Evolutionary conservation across 306 rosid genomes (phyloP), one percentile per base, ranked within the genome.

Genomic region (Cyamopsis tetragonoloba): DNA sequence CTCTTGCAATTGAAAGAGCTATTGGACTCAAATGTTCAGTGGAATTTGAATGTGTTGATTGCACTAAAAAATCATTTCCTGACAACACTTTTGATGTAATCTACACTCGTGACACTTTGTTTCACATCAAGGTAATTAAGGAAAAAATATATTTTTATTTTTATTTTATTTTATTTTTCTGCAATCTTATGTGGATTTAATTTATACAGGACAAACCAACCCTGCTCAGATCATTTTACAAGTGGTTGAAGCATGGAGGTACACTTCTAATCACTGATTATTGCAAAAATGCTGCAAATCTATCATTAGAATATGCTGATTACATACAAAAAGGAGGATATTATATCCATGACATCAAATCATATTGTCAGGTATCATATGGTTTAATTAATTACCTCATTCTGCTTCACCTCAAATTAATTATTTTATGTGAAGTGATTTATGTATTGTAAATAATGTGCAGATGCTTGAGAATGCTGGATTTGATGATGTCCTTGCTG

Each of bases 171-270:
- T 73, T 5, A 64, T 31, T 46, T 58, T 35, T 31, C 23, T 62
- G 42, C 63, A 38, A 64, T 22, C 5, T 39, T 27, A 0, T 66
- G 19, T 81, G 66, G 13, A 37, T 23, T 77, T 41, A 46, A 37
- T 23, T 77, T 41, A 46, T 60, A 9, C 73, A 93, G 97, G 97
- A 93, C 41, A 93, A 93, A 74, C 83, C 87, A 22, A 76, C 86
- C 54, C 12, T 93, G 10, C 85, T 93, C 59, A 83, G 73, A 76
- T 86, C 95, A 44, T 88, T 90, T 74, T 82, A 74, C 84, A 77
- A 86, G 67, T 93, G 97, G 99, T 53, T 93, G 84, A 93, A 90
- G 83, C 90, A 81, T n/a, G 99, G 99, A 17, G 97, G 96, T 4
- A 93, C 83, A 71, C 85, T 93, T 81, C 74, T 90, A 58, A 89